phyloP scores from a whole-genome alignment of 2,329 filamentous ascomycete genomes.

The Bipolaris zeicola region DNA sequence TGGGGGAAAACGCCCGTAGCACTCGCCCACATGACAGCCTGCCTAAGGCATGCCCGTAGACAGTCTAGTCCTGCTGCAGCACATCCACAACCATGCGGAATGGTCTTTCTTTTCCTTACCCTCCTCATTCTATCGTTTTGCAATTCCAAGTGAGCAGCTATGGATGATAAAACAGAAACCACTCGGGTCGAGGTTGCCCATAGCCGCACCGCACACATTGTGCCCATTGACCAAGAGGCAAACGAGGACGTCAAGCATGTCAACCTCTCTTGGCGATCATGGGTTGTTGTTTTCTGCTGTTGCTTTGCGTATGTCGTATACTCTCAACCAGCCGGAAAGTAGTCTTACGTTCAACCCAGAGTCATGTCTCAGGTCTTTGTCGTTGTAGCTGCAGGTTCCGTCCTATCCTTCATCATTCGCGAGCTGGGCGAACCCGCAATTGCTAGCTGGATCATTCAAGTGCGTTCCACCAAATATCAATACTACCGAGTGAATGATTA shows the following conservation, averaged over 20 bases:
- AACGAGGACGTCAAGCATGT: conserved; percentile 48
- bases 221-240: conserved; percentile 38
- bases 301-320: conserved; percentile 51
- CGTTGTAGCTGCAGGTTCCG: conserved; percentile 61
- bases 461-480: conserved; percentile 10
- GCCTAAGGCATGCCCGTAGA: background rate
- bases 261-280: conserved; percentile 61
- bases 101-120: background rate
- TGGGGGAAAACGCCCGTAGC: conserved; percentile 1
- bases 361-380: conserved; percentile 63
- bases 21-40: conserved; percentile 1
- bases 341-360: conserved; percentile 20
- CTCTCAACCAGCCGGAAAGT: conserved; percentile 13
- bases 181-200: conserved; percentile 22
- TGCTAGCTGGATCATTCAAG: conserved; percentile 63
- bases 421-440: conserved; percentile 59
- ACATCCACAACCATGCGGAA: background rate
- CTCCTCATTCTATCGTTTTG: background rate
- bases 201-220: conserved; percentile 21
- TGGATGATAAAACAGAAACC: conserved; percentile 28
- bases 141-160: conserved; percentile 2
- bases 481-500: background rate
- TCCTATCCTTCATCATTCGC: conserved; percentile 62
- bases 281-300: conserved; percentile 57
- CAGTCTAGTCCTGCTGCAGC: background rate